A percentile compares a stretch with the other conserved stretches of the same genome.
These are phyloP conservation scores for Amanita rubescens DNA, from an alignment of 768 basidiomycete genomes.

Conservation along the genomic window DNA sequence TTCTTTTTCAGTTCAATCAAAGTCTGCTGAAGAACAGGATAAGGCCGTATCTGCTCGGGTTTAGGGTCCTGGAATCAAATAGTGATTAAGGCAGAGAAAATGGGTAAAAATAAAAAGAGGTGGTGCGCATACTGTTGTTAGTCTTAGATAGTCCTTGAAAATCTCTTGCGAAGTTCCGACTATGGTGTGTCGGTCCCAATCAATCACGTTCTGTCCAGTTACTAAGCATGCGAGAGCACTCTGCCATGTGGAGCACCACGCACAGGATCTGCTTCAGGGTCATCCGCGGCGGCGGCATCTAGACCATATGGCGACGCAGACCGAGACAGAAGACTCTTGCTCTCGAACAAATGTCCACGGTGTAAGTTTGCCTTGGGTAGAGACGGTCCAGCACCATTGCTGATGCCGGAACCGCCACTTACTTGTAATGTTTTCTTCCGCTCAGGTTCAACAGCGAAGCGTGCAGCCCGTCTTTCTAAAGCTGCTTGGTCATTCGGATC, in stretches of 20 bases:
- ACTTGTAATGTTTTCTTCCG: slow-evolving; percentile 38
- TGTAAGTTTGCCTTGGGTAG: slow-evolving; percentile 39
- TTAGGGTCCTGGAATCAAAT: slow-evolving; percentile 71
- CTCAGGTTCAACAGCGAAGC: slow-evolving; percentile 90
- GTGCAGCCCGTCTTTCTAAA: slow-evolving; percentile 70
- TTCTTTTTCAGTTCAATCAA: slow-evolving; percentile 79
- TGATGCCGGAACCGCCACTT: slow-evolving; percentile 24
- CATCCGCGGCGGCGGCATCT: slow-evolving; percentile 34
- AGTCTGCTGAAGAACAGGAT: slow-evolving; percentile 76
- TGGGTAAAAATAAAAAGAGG: background rate
- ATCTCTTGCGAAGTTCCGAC: slow-evolving; percentile 84
- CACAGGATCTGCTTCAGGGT: slow-evolving; percentile 70
- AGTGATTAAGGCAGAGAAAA: slow-evolving; percentile 6
- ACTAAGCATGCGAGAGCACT: background rate
- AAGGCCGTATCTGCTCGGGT: slow-evolving; percentile 90
- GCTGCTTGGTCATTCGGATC: slow-evolving; percentile 64
- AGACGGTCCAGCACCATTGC: slow-evolving; percentile 25
- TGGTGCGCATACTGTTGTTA: slow-evolving; percentile 67
- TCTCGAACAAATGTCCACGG: slow-evolving; percentile 47
- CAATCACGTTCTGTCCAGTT: slow-evolving; percentile 72
- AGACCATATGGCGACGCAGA: slow-evolving; percentile 37
- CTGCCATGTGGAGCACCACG: slow-evolving; percentile 18
- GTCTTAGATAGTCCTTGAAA: slow-evolving; percentile 93
- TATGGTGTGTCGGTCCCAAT: slow-evolving; percentile 95
- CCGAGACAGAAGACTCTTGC: slow-evolving; percentile 29